Conservation (phyloP, 2,329 filamentous ascomycete species). For the Hypoxylon sp. region DNA sequence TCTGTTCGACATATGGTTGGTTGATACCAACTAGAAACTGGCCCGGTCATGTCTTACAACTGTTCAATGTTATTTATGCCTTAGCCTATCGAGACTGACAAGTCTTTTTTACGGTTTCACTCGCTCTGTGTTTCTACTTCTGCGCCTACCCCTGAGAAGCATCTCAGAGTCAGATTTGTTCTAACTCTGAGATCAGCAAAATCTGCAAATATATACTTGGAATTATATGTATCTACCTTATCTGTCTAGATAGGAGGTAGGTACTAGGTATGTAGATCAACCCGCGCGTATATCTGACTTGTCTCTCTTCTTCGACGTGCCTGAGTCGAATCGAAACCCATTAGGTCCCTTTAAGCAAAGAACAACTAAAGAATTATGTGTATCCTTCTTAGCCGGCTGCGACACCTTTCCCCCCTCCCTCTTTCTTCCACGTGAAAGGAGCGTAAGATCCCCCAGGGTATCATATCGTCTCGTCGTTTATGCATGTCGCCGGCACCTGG, state of each 20-base stretch:
- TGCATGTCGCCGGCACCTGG: constrained; percentile 1
- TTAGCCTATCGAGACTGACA: too few species aligned
- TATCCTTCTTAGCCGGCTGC: constrained; percentile 2
- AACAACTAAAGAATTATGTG: background rate
- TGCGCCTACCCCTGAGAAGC: background rate
- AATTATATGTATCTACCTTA: constrained; percentile 20
- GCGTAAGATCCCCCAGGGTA: constrained; percentile 22
- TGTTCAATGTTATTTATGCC: too few species aligned
- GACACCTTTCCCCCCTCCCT: constrained; percentile 8
- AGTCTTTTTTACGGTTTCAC: constrained; percentile 1
- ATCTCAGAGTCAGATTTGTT: background rate
- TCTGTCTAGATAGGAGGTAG: too few species aligned
- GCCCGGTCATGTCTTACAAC: background rate
- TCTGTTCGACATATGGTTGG: too few species aligned
- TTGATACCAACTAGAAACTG: background rate
- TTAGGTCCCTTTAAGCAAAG: constrained; percentile 14
- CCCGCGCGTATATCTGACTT: constrained; percentile 1
- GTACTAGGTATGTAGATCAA: too few species aligned
- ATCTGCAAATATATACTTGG: constrained; percentile 26
- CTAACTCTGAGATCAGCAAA: background rate
- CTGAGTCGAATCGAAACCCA: background rate
- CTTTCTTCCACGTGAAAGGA: constrained; percentile 26
- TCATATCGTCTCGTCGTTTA: constrained; percentile 16
- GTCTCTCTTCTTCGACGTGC: background rate
- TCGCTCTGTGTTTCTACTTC: background rate